Conservation (phyloP, 2,329 filamentous ascomycete genomes). For the Alternaria arbusti region DNA sequence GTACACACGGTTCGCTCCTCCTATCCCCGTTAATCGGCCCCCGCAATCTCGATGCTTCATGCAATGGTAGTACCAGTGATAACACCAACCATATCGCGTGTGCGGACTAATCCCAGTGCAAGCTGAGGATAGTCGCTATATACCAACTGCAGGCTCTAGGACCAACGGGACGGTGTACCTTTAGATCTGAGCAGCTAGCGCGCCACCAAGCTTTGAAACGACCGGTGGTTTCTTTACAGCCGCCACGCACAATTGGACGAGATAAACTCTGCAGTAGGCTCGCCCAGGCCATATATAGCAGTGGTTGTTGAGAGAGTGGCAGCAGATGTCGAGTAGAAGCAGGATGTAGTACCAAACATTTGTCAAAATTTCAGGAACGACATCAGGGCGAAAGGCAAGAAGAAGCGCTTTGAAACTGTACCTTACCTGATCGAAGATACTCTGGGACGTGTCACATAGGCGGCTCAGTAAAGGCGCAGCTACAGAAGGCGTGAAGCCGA, state of each 20-base stretch:
- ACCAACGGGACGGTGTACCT: slow-evolving; percentile 2
- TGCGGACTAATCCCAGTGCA: background rate
- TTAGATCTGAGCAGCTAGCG: background rate
- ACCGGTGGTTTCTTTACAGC: background rate
- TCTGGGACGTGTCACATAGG: background rate
- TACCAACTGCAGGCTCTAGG: background rate
- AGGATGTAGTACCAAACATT: background rate
- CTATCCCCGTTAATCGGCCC: slow-evolving; percentile 1
- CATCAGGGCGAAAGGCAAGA: background rate
- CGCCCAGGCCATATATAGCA: background rate
- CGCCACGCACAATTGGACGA: background rate
- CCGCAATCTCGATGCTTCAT: slow-evolving; percentile 5
- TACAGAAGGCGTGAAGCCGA: slow-evolving; percentile 1
- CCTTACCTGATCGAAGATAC: background rate
- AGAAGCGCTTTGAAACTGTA: background rate
- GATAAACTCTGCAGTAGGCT: background rate
- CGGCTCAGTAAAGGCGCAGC: slow-evolving; percentile 29
- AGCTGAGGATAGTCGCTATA: background rate
- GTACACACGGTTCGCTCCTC: background rate
- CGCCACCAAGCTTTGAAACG: background rate
- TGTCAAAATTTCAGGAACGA: background rate
- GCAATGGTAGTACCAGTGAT: background rate
- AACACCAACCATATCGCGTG: background rate
- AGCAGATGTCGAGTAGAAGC: background rate
- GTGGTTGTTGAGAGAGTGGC: background rate